Evolutionary conservation across 352 stramenopile species (phyloP), one percentile per base, ranked within the genome.

Genomic region (Globisporangium okanoganense): DNA sequence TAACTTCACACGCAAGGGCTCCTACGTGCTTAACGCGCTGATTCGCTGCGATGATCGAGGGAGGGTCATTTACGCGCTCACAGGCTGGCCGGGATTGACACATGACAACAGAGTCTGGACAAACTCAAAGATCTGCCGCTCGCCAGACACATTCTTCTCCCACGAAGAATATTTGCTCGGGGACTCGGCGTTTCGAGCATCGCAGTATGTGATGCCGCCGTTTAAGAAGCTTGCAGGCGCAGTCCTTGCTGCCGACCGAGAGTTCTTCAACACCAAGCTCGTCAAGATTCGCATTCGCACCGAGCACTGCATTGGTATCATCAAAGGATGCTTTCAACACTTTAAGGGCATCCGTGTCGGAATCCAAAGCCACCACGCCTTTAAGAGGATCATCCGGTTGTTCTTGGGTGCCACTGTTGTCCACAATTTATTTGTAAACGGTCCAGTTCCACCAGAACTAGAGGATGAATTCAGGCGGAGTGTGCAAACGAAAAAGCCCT

Each of bases 381-480:
- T 47, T 18, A 47, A 5, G n/a, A 16, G 18, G 41, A 27, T 47
- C 5, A 25, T 25, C 41, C 41, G 18, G 18, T 24, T 47, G 18
- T 47, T 47, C 41, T 47, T 47, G 18, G 24, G 41, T 25, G 41
- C 41, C 41, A 18, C 25, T 5, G 12, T 18, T 18, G 25, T 47
- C 41, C 41, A 47, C 41, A 47, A 47, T 18, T 47, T 47, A 18
- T 18, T 47, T 47, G 41, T 47, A 47, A 47, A 47, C 25, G 41
- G 25, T 5, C 41, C 41, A 47, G 18, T 47, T 25, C 41, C 18
- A 4, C 25, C 41, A 47, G 41, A 25, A 18, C 25, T 47, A 47
- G 41, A 16, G 41, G 16, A 47, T 47, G 41, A 47, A 27, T 25
- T n/a, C 18, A 47, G 4, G 41, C 2, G 41, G 41, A 47, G 41